phyloP scores from a whole-genome alignment of 2,329 filamentous ascomycete species.

The Chaetomiaceae sp. region DNA sequence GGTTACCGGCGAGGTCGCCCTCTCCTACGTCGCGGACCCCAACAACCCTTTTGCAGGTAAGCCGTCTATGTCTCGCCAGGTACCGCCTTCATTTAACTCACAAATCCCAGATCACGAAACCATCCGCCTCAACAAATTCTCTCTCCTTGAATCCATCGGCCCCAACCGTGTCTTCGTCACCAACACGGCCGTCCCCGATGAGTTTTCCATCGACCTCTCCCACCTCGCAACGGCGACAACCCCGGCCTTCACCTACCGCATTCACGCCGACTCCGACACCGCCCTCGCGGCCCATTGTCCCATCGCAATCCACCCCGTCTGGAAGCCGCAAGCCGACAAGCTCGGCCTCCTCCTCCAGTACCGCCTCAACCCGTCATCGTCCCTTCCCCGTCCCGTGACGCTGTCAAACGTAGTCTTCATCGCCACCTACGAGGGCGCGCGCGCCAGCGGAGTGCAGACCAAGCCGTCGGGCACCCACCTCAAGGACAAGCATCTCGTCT shows the following conservation, averaged over 20 bases:
- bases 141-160: slow-evolving; percentile 83
- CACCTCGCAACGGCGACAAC: slow-evolving; percentile 65
- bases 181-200: slow-evolving; percentile 61
- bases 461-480: slow-evolving; percentile 77
- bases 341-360: slow-evolving; percentile 84
- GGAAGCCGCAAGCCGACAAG: slow-evolving; percentile 81
- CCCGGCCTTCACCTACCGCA: slow-evolving; percentile 87
- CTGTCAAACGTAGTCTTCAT: slow-evolving; percentile 71
- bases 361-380: slow-evolving; percentile 68
- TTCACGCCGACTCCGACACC: slow-evolving; percentile 61
- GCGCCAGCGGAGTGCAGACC: slow-evolving; percentile 64
- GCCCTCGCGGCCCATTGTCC: slow-evolving; percentile 58
- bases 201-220: slow-evolving; percentile 72
- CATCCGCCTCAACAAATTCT: slow-evolving; percentile 83
- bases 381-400: slow-evolving; percentile 39
- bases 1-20: slow-evolving; percentile 82
- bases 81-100: too few species aligned
- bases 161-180: slow-evolving; percentile 89
- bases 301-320: slow-evolving; percentile 67
- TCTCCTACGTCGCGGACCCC: slow-evolving; percentile 66
- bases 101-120: slow-evolving; percentile 50
- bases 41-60: slow-evolving; percentile 47
- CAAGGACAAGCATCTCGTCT: slow-evolving; percentile 70
- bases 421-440: slow-evolving; percentile 64
- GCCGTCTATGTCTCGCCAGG: slow-evolving; percentile 30